These are phyloP conservation scores for Phalaenopsis hybrid DNA, from an alignment of 116 monocot species.

Conservation along the genomic window DNA sequence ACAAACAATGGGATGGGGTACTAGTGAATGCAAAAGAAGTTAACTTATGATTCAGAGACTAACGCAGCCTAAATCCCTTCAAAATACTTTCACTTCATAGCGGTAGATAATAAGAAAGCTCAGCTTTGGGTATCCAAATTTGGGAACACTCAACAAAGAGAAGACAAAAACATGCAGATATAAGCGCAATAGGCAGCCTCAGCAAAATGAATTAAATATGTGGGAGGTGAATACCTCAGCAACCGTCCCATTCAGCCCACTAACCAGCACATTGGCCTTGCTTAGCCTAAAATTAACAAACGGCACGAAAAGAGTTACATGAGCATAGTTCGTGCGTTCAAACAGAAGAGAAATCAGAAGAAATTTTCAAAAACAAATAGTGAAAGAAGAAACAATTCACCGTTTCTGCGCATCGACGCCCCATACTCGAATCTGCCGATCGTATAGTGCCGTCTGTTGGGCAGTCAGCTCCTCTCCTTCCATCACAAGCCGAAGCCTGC, in stretches of 20 bases:
- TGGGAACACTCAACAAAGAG: background rate
- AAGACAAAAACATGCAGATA: background rate
- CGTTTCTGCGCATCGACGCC: conserved; percentile 90
- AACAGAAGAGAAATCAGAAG: background rate
- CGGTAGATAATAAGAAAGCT: background rate
- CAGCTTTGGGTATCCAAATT: background rate
- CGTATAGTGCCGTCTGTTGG: conserved; percentile 93
- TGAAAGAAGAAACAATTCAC: conserved; percentile 12
- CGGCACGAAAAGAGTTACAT: background rate
- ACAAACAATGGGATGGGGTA: background rate
- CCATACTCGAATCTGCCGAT: conserved; percentile 99
- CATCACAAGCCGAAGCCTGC: conserved; percentile 34
- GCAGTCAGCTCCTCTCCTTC: conserved; percentile 70
- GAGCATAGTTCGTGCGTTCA: background rate
- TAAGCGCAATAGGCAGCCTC: background rate
- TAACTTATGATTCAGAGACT: no score
- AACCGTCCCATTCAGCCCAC: conserved; percentile 63
- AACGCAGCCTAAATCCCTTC: no score
- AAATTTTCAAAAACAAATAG: background rate
- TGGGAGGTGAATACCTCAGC: conserved; percentile 41
- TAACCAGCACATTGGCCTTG: conserved; percentile 60
- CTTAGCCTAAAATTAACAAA: conserved; percentile 24
- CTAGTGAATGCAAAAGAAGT: background rate
- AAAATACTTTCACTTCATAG: background rate
- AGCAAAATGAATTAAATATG: background rate